phyloP scores from a whole-genome alignment of 148 eudicot species.

The Rhododendron williamsianum region DNA sequence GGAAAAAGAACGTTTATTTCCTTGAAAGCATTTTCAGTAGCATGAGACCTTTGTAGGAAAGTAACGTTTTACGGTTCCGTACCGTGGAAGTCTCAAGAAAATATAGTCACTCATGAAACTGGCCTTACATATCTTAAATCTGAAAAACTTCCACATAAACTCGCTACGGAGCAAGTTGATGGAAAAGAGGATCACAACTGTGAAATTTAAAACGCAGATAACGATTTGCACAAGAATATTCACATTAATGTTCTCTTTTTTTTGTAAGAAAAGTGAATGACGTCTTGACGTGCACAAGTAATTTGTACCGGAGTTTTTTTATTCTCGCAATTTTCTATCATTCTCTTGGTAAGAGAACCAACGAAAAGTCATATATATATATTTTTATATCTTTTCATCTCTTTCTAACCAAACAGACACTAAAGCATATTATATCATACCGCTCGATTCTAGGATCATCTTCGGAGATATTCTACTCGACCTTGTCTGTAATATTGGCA shows the following conservation, averaged over 20 bases:
- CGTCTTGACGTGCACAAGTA: neutral
- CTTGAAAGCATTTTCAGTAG: too few relatives aligned
- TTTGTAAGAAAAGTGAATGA: neutral
- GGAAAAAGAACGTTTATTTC: too few relatives aligned
- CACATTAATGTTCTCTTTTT: too few relatives aligned
- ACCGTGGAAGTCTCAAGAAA: too few relatives aligned
- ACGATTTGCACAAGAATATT: too few relatives aligned
- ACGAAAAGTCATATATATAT: too few relatives aligned
- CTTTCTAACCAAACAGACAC: neutral
- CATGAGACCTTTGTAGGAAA: too few relatives aligned
- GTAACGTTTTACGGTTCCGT: too few relatives aligned
- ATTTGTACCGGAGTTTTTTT: too few relatives aligned
- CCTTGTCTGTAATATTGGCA: slow-evolving; percentile 87
- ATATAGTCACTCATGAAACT: too few relatives aligned
- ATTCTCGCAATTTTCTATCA: neutral
- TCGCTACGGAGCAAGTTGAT: neutral
- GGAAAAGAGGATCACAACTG: too few relatives aligned
- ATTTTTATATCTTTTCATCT: neutral
- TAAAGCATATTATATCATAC: slow-evolving; percentile 27
- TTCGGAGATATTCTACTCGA: slow-evolving; percentile 77
- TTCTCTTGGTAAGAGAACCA: neutral
- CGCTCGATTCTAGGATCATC: slow-evolving; percentile 89
- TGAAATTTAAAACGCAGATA: neutral
- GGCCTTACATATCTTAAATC: neutral
- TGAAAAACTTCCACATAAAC: neutral